phyloP scores from a whole-genome alignment of 257 asterid genomes.

The Capsicum chinense region DNA sequence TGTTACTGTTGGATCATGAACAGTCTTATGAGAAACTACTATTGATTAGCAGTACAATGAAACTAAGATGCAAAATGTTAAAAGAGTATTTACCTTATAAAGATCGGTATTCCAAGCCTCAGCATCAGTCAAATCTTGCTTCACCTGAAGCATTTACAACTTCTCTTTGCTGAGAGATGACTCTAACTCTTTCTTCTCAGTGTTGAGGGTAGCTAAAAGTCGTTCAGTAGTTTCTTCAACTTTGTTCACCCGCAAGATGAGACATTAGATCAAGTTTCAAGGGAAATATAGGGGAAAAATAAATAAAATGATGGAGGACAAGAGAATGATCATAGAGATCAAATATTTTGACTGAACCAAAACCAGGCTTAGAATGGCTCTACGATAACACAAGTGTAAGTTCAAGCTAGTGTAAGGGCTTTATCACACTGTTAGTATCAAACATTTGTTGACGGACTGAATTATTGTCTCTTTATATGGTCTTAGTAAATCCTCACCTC shows the following conservation, averaged over 20 bases:
- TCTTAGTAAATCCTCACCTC: too few species aligned
- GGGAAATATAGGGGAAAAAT: background rate
- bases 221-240: slow-evolving; percentile 63
- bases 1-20: slow-evolving; percentile 1
- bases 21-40: background rate
- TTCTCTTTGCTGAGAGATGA: slow-evolving; percentile 76
- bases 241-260: slow-evolving; percentile 55
- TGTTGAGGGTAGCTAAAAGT: slow-evolving; percentile 59
- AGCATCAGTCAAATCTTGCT: slow-evolving; percentile 70
- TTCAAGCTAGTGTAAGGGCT: background rate
- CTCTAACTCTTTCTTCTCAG: slow-evolving; percentile 76
- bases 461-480: background rate
- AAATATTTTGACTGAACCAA: background rate
- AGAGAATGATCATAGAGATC: background rate
- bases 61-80: background rate
- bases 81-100: slow-evolving; percentile 63
- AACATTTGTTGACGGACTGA: background rate
- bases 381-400: background rate
- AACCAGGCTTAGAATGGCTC: background rate
- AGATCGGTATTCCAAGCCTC: slow-evolving; percentile 74
- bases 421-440: background rate
- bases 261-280: slow-evolving; percentile 22
- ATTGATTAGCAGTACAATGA: background rate
- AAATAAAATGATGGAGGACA: background rate
- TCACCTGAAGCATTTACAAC: slow-evolving; percentile 61